Conservation (phyloP, 768 basidiomycete species). For the Xerocomellus chrysenteron region DNA sequence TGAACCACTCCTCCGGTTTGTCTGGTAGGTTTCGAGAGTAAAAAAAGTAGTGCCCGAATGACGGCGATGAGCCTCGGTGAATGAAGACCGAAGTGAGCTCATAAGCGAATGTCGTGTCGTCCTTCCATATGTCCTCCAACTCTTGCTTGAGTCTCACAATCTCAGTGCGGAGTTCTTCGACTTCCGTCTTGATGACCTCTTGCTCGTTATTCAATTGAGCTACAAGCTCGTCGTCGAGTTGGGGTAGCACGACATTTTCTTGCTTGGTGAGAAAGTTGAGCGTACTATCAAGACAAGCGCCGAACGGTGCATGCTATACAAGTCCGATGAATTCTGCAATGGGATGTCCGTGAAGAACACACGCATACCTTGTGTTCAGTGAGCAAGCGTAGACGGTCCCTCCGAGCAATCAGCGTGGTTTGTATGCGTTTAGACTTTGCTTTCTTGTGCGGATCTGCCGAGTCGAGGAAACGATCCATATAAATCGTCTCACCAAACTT, state of each 20-base stretch:
- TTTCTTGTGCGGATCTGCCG: slow-evolving; percentile 69
- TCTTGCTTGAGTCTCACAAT: slow-evolving; percentile 59
- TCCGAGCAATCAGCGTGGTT: slow-evolving; percentile 55
- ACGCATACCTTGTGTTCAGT: slow-evolving; percentile 66
- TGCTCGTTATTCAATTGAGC: slow-evolving; percentile 54
- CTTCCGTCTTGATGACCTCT: slow-evolving; percentile 49
- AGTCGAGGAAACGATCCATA: slow-evolving; percentile 90
- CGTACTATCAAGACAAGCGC: slow-evolving; percentile 53
- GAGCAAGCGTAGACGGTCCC: slow-evolving; percentile 68
- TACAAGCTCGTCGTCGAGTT: slow-evolving; percentile 61
- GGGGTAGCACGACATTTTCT: slow-evolving; percentile 42
- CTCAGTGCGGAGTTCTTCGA: slow-evolving; percentile 51
- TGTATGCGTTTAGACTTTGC: slow-evolving; percentile 70
- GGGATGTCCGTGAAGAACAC: neutral
- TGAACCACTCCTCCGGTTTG: slow-evolving; percentile 85
- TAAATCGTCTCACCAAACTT: slow-evolving; percentile 84
- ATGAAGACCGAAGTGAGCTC: slow-evolving; percentile 95
- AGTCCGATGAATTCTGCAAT: neutral
- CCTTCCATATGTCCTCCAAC: slow-evolving; percentile 74
- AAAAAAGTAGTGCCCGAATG: slow-evolving; percentile 95
- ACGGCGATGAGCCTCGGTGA: slow-evolving; percentile 84
- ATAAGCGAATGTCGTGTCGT: slow-evolving; percentile 67
- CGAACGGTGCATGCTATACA: slow-evolving; percentile 59
- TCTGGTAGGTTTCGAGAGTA: slow-evolving; percentile 87
- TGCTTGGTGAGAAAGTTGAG: slow-evolving; percentile 58